Base-by-base conservation (phyloP, 495 filamentous ascomycete species). In the Zalerion maritima region DNA sequence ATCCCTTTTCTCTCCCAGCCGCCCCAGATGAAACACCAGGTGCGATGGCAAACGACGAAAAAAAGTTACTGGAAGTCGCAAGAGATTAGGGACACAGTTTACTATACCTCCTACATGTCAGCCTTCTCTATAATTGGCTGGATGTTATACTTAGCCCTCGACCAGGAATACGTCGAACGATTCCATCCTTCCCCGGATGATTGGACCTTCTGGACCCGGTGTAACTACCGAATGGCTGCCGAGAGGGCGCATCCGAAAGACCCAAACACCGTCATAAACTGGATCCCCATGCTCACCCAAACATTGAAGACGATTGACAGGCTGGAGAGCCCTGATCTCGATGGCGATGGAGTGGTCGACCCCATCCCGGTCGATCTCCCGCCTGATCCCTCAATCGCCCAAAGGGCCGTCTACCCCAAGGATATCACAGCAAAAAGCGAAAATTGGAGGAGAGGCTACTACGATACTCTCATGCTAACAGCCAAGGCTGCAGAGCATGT, bases 361-460 rank as follows among this genome's bases (percentile, higher is more conserved):
- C n/a, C n/a, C n/a, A n/a, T n/a, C n/a, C n/a, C n/a, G n/a, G n/a
- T n/a, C n/a, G n/a, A n/a, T n/a, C n/a, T n/a, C n/a, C n/a, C n/a
- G n/a, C n/a, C n/a, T n/a, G n/a, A n/a, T n/a, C n/a, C n/a, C n/a
- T n/a, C n/a, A n/a, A n/a, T n/a, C n/a, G n/a, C n/a, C n/a, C 29
- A 26, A 41, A 38, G 1, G 44, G 54, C 26, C 2, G 14, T 25
- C 6, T 24, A 38, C 0, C 33, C 44, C 12, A 56, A 55, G 37
- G 82, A 94, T 57, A 57, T 89, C 32, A 71, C 69, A 0, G 57
- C 50, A 1, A 94, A 85, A 50, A 69, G 71, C 21, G 78, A 86
- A 49, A 56, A 74, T 18, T 94, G 85, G 85, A 57, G 78, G 41
- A 60, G 79, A 28, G 80, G 83, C 0, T 94, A 94, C 43, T 84